Evolutionary conservation across 2,329 filamentous ascomycete genomes (phyloP).

Genomic region (Stachybotrys chlorohalonatus): DNA sequence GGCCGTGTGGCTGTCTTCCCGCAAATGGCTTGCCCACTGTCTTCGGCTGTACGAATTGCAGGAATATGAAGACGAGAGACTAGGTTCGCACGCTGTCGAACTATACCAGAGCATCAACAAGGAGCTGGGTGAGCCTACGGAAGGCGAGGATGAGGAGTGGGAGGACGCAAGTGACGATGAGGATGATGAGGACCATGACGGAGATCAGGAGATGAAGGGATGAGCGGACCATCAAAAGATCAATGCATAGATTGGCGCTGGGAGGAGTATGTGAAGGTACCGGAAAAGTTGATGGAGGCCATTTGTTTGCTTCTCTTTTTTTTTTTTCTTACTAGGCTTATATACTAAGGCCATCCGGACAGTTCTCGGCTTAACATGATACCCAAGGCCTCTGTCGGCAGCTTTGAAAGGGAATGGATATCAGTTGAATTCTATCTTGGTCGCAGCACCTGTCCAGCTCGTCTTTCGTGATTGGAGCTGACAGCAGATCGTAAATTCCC

Average conservation of each 20-base stretch:
- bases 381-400: background rate
- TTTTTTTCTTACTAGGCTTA: background rate
- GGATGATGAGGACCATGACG: conserved; percentile 38
- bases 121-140: conserved; percentile 52
- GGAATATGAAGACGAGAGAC: conserved; percentile 76
- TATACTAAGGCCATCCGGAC: background rate
- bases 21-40: conserved; percentile 76
- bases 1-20: conserved; percentile 61
- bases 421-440: background rate
- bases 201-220: conserved; percentile 47
- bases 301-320: background rate
- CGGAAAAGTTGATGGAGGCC: conserved; percentile 3
- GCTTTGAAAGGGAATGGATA: background rate
- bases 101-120: conserved; percentile 54
- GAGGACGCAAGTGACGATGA: conserved; percentile 40
- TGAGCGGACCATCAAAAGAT: conserved; percentile 9
- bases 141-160: conserved; percentile 45
- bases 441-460: background rate
- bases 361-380: background rate
- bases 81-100: conserved; percentile 68
- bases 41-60: conserved; percentile 68
- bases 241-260: conserved; percentile 13
- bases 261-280: conserved; percentile 5
- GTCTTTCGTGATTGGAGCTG: too few relatives aligned
- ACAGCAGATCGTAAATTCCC: background rate